Conservation (phyloP, 1,139 yeast genomes). For the Hyphopichia khmerensis region DNA sequence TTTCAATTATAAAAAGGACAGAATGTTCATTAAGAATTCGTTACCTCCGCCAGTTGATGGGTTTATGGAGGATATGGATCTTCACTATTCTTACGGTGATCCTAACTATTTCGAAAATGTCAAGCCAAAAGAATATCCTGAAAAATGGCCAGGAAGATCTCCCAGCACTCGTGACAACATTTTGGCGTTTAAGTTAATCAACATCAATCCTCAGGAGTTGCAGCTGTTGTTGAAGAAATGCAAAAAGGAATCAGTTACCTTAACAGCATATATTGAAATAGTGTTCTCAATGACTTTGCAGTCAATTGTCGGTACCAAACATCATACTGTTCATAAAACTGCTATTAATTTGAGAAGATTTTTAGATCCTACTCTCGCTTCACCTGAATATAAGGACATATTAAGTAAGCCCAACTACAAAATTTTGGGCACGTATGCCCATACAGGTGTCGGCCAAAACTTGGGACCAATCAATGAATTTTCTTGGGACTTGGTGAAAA, state of each 20-base stretch:
- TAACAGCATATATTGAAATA: constrained; percentile 34
- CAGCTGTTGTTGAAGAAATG: constrained; percentile 25
- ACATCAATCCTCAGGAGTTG: constrained; percentile 26
- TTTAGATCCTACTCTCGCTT: constrained; percentile 15
- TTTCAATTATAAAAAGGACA: constrained; percentile 22
- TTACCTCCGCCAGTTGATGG: constrained; percentile 38
- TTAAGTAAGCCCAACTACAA: constrained; percentile 21
- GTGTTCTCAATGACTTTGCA: constrained; percentile 26
- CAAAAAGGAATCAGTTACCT: constrained; percentile 28
- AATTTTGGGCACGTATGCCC: constrained; percentile 35
- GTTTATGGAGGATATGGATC: constrained; percentile 21
- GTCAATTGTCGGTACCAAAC: constrained; percentile 25
- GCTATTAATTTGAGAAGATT: constrained; percentile 39
- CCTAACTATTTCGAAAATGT: constrained; percentile 22
- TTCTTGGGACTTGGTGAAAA: constrained; percentile 35
- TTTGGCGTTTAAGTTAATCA: constrained; percentile 31
- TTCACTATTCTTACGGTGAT: constrained; percentile 26
- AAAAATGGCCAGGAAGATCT: constrained; percentile 36
- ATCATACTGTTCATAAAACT: constrained; percentile 23
- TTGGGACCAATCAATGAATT: constrained; percentile 31
- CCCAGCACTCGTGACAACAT: constrained; percentile 17
- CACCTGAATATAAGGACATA: constrained; percentile 16
- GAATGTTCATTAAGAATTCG: constrained; percentile 19
- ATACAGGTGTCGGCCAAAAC: constrained; percentile 29
- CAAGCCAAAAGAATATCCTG: constrained; percentile 16